Evolutionary conservation across 1,284 basidiomycete genomes (phyloP).

Genomic region (Cryptococcus deneoformans): DNA sequence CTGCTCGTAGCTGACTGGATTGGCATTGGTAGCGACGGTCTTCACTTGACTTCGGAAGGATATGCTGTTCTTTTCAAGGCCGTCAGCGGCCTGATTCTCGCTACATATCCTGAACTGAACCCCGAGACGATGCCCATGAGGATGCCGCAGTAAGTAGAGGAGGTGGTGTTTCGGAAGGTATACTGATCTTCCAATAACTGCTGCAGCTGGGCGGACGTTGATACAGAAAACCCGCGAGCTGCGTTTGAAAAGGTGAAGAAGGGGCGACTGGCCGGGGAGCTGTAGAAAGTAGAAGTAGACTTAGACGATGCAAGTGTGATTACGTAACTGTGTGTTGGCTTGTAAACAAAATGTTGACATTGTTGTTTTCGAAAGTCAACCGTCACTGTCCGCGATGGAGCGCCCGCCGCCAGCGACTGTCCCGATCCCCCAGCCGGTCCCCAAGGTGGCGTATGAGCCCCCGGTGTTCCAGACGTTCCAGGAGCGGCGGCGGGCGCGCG

Average conservation of each 20-base stretch:
- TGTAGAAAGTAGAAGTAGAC: slow-evolving; percentile 3
- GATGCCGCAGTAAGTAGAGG: slow-evolving; percentile 34
- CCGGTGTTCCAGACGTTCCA: slow-evolving; percentile 48
- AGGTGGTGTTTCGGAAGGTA: not conserved
- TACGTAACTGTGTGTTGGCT: too few species aligned
- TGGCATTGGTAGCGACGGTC: slow-evolving; percentile 58
- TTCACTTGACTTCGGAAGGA: slow-evolving; percentile 70
- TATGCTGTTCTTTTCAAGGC: slow-evolving; percentile 69
- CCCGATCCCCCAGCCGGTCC: slow-evolving; percentile 20
- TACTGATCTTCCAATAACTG: not conserved
- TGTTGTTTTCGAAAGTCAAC: not conserved
- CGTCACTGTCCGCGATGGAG: not conserved
- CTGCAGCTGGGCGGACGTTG: slow-evolving; percentile 26
- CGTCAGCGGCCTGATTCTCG: slow-evolving; percentile 59
- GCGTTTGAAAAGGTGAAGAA: slow-evolving; percentile 19
- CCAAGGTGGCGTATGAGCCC: slow-evolving; percentile 33
- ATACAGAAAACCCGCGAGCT: slow-evolving; percentile 16
- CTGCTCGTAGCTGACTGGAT: not conserved
- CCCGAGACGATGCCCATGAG: slow-evolving; percentile 33
- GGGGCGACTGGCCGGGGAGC: slow-evolving; percentile 16
- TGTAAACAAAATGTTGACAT: not conserved
- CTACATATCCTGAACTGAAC: slow-evolving; percentile 66
- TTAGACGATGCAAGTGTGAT: too few species aligned
- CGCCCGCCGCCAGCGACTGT: not conserved
- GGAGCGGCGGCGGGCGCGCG: slow-evolving; percentile 41